Evolutionary conservation across 2,329 filamentous ascomycete species (phyloP), one percentile per base, ranked within the genome.

Genomic region (Mycosphaerella sp.): DNA sequence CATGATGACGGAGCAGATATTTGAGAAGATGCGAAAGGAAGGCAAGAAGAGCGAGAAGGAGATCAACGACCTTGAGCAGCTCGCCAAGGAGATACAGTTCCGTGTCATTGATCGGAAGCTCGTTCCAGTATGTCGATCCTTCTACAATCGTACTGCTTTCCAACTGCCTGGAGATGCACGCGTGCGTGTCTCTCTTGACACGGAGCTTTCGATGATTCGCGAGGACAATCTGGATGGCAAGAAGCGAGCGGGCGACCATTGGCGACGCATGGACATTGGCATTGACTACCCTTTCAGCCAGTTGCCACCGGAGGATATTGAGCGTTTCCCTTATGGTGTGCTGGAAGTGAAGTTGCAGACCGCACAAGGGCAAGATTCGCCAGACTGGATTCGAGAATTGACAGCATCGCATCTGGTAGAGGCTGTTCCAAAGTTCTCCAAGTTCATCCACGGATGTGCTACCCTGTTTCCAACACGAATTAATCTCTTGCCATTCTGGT

Each of bases 371-470:
- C 90, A 96, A 69, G 89, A 96, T 66, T 89, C 93, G 12, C 93
- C 93, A 0, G 87, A 94, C 66, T 98, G 93, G 93, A 91, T 98
- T 62, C 85, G 89, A 17, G 89, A 97, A 66, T 79, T 98, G 45
- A 95, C 89, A 40, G 80, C 88, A 10, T 95, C 89, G 56, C 93
- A 98, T 72, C 78, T 98, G 13, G 93, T 98, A 2, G 93, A 98
- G 72, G 90, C 93, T n/a, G 90, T 98, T 2, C 93, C 93, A 56
- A 98, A 98, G 68, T 98, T 97, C 71, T 96, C 89, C 65, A 98
- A 98, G 73, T 98, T 97, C 69, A 97, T 98, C 52, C 93, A 98
- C 69, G 93, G 93, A 53, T 89, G 85, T 1, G 91, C 91, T 8
- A 87, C 82, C 9, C 73, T 98, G 41, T 94, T 96, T 69, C 90